A percentile compares a stretch with the other conserved stretches of the same genome.
These are phyloP conservation scores for Azolla pinnata DNA, from an alignment of 75 land plant genomes.

Conservation along the genomic window DNA sequence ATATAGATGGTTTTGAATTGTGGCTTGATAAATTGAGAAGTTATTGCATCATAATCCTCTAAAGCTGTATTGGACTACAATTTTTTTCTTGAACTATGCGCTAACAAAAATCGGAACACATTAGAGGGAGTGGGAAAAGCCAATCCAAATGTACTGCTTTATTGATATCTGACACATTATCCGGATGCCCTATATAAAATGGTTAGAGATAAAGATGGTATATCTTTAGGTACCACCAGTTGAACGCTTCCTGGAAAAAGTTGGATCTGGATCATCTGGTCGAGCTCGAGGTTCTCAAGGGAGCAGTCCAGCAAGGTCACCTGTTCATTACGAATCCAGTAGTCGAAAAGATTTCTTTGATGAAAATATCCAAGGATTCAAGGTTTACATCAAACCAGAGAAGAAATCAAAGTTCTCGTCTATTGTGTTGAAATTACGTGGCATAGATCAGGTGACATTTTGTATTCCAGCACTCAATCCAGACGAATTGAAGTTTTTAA, in stretches of 20 bases:
- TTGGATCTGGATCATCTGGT: conserved; percentile 26
- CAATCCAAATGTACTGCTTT: too few species aligned
- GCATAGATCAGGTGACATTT: conserved; percentile 67
- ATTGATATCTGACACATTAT: too few species aligned
- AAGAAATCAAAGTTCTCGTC: conserved; percentile 93
- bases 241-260: conserved; percentile 76
- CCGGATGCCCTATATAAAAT: too few species aligned
- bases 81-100: too few species aligned
- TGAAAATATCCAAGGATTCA: conserved; percentile 58
- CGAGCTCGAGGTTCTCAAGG: conserved; percentile 66
- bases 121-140: too few species aligned
- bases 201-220: too few species aligned
- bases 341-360: conserved; percentile 28
- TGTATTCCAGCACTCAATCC: neutral
- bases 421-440: conserved; percentile 74
- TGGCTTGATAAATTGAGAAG: neutral
- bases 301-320: conserved; percentile 82
- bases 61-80: too few species aligned
- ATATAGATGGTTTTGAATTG: conserved; percentile 6
- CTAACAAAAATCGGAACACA: too few species aligned
- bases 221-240: conserved; percentile 63
- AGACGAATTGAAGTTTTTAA: too few species aligned
- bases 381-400: conserved; percentile 73
- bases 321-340: conserved; percentile 36
- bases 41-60: too few species aligned